Evolutionary conservation across 129 eudicot genomes (phyloP).

Genomic region (Centrapalus pauciflorus): DNA sequence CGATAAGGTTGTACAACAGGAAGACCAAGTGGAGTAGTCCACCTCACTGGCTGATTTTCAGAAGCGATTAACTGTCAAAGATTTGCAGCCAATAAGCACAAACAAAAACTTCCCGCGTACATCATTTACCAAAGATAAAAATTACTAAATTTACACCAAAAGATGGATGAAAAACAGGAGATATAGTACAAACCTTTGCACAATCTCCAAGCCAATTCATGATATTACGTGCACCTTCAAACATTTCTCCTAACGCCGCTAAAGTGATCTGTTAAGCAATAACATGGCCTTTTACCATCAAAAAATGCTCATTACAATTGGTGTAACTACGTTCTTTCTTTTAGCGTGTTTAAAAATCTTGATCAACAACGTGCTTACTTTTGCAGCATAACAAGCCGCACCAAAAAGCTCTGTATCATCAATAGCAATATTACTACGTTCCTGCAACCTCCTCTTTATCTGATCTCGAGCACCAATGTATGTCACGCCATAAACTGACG

Average conservation of each 20-base stretch:
- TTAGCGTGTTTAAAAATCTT: not conserved
- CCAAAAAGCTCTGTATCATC: constrained; percentile 70
- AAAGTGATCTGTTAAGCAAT: constrained; percentile 57
- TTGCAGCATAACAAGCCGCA: constrained; percentile 96
- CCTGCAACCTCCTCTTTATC: constrained; percentile 77
- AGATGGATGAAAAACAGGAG: too few relatives aligned
- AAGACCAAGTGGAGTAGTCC: constrained; percentile 98
- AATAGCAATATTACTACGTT: constrained; percentile 51
- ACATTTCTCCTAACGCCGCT: constrained; percentile 85
- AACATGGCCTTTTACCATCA: not conserved
- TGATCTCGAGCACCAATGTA: constrained; percentile 94
- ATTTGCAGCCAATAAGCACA: constrained; percentile 22
- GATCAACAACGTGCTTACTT: constrained; percentile 45
- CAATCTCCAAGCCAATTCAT: constrained; percentile 98
- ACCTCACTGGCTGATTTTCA: constrained; percentile 79
- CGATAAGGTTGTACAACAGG: constrained; percentile 99
- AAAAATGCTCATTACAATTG: not conserved
- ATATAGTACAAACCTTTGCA: constrained; percentile 91
- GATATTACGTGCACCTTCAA: constrained; percentile 88
- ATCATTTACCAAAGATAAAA: too few relatives aligned
- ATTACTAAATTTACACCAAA: not conserved
- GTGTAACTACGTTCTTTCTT: not conserved
- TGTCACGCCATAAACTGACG: constrained; percentile 98
- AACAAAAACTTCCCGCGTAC: not conserved
- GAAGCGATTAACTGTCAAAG: constrained; percentile 67